Conservation (phyloP, 2,329 filamentous ascomycete species). For the Orbilia blumenaviensis region DNA sequence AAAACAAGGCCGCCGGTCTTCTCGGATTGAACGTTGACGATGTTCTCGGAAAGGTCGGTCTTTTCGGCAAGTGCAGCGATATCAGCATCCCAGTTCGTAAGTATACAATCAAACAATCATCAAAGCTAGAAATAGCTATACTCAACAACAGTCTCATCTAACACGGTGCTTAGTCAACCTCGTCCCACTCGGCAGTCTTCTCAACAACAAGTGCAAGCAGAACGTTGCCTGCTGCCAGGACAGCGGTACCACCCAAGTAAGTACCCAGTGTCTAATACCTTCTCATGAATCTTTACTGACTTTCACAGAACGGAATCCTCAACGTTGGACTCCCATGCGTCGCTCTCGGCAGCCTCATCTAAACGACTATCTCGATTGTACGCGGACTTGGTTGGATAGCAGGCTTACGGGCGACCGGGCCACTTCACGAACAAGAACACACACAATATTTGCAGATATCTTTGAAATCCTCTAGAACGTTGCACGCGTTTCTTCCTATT, state of each 20-base stretch:
- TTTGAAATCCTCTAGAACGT: too few relatives aligned
- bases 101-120: too few relatives aligned
- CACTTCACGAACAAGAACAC: too few relatives aligned
- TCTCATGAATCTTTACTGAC: neutral
- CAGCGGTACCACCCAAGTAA: neutral
- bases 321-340: too few relatives aligned
- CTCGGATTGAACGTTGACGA: neutral
- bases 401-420: too few relatives aligned
- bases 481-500: too few relatives aligned
- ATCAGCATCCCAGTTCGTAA: neutral
- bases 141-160: neutral
- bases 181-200: neutral
- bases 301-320: too few relatives aligned
- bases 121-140: too few relatives aligned
- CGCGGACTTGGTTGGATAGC: too few relatives aligned
- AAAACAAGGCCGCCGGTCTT: neutral
- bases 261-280: neutral
- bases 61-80: neutral
- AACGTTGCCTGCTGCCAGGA: neutral
- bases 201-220: neutral
- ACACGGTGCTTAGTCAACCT: neutral
- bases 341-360: too few relatives aligned
- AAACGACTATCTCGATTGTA: too few relatives aligned
- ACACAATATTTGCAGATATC: too few relatives aligned
- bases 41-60: neutral